Conservation (phyloP, 2,329 filamentous ascomycete species). For the Neonectria ditissima region DNA sequence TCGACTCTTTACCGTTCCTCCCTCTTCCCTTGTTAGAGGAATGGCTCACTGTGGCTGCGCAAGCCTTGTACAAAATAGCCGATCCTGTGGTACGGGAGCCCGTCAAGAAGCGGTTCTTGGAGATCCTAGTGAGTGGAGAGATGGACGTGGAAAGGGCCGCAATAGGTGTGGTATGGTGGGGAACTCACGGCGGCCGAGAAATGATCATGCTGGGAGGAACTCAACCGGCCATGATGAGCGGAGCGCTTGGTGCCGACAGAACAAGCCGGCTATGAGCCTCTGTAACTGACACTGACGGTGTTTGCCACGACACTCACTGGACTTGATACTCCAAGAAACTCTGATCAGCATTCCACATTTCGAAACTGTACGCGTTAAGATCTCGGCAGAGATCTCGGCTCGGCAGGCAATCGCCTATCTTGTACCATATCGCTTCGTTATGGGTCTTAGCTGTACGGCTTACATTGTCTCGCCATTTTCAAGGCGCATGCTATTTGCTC, state of each 20-base stretch:
- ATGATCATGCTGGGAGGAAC: slow-evolving; percentile 54
- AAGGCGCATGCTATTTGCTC: too few relatives aligned
- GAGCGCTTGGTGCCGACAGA: slow-evolving; percentile 56
- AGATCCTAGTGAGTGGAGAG: slow-evolving; percentile 82
- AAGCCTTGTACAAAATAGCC: slow-evolving; percentile 72
- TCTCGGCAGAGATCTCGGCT: not conserved
- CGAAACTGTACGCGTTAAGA: not conserved
- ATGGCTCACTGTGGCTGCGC: slow-evolving; percentile 81
- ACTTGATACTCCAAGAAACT: not conserved
- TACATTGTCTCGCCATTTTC: not conserved
- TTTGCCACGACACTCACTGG: not conserved
- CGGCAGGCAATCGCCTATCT: not conserved
- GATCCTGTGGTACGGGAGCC: slow-evolving; percentile 71
- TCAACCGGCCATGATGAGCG: slow-evolving; percentile 63
- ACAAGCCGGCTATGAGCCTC: slow-evolving; percentile 52
- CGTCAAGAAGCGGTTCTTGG: slow-evolving; percentile 81
- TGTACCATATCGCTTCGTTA: not conserved
- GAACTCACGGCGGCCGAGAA: slow-evolving; percentile 66
- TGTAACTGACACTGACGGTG: not conserved
- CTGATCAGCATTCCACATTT: not conserved
- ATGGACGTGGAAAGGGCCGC: slow-evolving; percentile 88
- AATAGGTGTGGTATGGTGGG: slow-evolving; percentile 89
- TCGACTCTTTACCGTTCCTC: slow-evolving; percentile 83
- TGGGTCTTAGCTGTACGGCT: not conserved
- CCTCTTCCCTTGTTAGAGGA: slow-evolving; percentile 78